Evolutionary conservation across 805 yeast species (phyloP), one percentile per base, ranked within the genome.

Genomic region (Candida awuae): DNA sequence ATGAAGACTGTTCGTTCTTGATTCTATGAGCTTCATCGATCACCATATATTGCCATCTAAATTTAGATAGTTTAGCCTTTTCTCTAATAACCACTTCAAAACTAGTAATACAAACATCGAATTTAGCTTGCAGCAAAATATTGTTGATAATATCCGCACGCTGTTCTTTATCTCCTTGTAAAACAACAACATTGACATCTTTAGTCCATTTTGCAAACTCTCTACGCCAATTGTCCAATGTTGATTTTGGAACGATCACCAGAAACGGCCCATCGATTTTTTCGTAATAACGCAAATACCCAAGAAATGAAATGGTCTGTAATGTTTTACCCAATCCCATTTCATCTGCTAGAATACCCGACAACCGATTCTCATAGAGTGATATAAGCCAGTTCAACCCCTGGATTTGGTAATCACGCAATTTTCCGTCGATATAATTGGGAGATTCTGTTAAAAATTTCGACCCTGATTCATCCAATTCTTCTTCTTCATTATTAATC

Each of bases 311-410:
- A 34, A 90, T 86, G 0, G 97, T 90, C 62, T 90, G 98, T 41
- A 92, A 66, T 5, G 98, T 90, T 61, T 90, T 90, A 41, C 98
- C 98, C 29, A 90, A 69, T 3, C 98, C 98, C 98, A 92, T 90
- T 59, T 90, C 98, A 62, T 90, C 98, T 10, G 98, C 98, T 35
- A 90, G 65, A 33, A 90, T 92, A 16, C 98, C 98, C 8, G 94
- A 82, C 32, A 90, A 70, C 50, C 82, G 74, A 59, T 90, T 86
- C 49, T 88, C 95, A 57, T 87, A 84, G 26, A 90, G 62, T 1
- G 94, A 77, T 15, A 90, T 80, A 54, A 90, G 69, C 98, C 98
- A 90, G 61, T 92, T 92, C 37, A 90, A 70, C 36, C 98, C 98
- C 55, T 87, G 96, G 22, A 90, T 68, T 63, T 90, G 98, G 57